phyloP scores from a whole-genome alignment of 2,329 filamentous ascomycete species.

The Penicillium brasilianum region DNA sequence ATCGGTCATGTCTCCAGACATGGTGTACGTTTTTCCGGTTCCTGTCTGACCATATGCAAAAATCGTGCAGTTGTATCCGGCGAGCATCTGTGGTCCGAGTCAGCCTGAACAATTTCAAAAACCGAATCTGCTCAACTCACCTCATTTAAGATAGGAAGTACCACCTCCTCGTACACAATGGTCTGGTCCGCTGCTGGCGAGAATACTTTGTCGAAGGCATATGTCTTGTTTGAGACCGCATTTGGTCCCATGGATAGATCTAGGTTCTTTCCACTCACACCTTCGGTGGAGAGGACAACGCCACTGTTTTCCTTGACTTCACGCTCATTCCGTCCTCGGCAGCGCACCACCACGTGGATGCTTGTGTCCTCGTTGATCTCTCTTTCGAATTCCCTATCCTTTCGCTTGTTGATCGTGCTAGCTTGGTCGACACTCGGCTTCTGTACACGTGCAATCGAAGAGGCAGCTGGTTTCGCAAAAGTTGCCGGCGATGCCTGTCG shows the following conservation, averaged over 20 bases:
- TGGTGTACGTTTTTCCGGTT: conserved; percentile 98
- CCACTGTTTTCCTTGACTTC: conserved; percentile 94
- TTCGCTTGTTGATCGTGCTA: conserved; percentile 73
- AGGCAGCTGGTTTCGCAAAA: conserved; percentile 65
- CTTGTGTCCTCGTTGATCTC: conserved; percentile 82
- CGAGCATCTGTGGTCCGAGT: conserved; percentile 70
- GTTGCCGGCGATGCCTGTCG: conserved; percentile 72
- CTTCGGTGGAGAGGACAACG: conserved; percentile 85
- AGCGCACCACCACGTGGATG: conserved; percentile 96
- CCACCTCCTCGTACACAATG: conserved; percentile 95
- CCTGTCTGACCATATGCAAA: conserved; percentile 98
- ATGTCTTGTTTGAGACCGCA: conserved; percentile 92
- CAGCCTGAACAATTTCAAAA: conserved; percentile 7
- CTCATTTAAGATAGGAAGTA: conserved; percentile 90
- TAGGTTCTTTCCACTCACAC: conserved; percentile 82
- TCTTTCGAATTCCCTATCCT: conserved; percentile 80
- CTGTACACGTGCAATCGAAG: conserved; percentile 41
- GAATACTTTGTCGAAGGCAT: conserved; percentile 96
- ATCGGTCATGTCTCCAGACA: conserved; percentile 97
- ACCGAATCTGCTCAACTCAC: conserved; percentile 54
- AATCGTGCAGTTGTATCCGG: conserved; percentile 96
- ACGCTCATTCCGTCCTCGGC: conserved; percentile 87
- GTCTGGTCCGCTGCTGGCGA: conserved; percentile 91
- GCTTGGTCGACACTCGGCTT: conserved; percentile 54
- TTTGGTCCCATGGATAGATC: conserved; percentile 91